phyloP scores from a whole-genome alignment of 805 yeast species.

The Pichia nakasei region DNA sequence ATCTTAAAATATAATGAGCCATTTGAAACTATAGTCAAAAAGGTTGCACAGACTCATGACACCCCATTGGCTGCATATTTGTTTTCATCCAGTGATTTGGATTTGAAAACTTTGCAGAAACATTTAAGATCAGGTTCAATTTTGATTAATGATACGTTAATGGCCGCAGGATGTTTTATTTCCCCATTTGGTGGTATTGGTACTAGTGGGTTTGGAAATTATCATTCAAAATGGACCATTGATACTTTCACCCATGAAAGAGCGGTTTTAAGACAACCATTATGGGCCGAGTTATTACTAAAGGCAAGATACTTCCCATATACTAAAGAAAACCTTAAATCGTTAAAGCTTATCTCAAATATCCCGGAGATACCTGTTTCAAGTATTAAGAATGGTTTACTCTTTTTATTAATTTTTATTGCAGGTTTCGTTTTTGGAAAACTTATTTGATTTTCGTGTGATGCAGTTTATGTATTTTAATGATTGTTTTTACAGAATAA shows the following conservation, averaged over 20 bases:
- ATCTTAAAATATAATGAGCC: constrained; percentile 38
- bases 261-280: constrained; percentile 57
- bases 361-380: constrained; percentile 13
- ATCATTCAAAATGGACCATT: constrained; percentile 67
- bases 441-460: background rate
- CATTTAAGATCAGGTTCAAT: constrained; percentile 60
- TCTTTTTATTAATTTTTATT: constrained; percentile 1
- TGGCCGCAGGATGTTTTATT: constrained; percentile 55
- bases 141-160: constrained; percentile 56
- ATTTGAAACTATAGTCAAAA: constrained; percentile 34
- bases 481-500: background rate
- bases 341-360: constrained; percentile 4
- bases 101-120: background rate
- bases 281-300: constrained; percentile 51
- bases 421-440: constrained; percentile 10
- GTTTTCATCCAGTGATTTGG: constrained; percentile 1
- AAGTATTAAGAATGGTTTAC: background rate
- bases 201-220: constrained; percentile 69
- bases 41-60: constrained; percentile 44
- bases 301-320: constrained; percentile 60
- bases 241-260: constrained; percentile 73
- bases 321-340: constrained; percentile 23
- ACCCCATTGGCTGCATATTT: constrained; percentile 73
- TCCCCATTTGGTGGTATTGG: constrained; percentile 94
- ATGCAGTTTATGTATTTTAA: background rate